Percentiles rank a stretch among this genome's conserved stretches.
Evolutionary conservation across 2,329 filamentous ascomycete genomes (phyloP).

Genomic region (Atkinsonella hypoxylon): DNA sequence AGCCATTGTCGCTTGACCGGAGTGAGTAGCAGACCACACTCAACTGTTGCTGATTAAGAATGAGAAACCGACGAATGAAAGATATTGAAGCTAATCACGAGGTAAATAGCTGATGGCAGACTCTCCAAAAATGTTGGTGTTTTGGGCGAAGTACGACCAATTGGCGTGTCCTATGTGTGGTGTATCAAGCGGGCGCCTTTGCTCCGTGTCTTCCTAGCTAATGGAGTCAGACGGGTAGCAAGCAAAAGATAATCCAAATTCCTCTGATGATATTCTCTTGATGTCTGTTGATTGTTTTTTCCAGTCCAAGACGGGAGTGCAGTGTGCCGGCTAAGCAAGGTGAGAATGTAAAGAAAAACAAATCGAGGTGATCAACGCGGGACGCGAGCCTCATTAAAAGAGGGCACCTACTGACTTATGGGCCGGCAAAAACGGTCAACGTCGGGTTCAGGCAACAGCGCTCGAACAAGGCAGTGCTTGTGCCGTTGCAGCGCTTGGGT

Average conservation of each 20-base stretch:
- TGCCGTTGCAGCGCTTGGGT: constrained; percentile 1
- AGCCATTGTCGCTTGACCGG: constrained; percentile 32
- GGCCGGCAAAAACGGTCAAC: background rate
- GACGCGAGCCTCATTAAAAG: constrained; percentile 1
- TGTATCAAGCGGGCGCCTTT: too few relatives aligned
- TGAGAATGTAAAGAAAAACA: background rate
- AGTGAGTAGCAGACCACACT: background rate
- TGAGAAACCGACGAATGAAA: too few relatives aligned
- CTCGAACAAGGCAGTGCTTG: background rate
- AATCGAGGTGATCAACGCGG: background rate
- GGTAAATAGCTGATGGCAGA: too few relatives aligned
- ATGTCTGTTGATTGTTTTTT: background rate
- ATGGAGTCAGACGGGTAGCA: background rate
- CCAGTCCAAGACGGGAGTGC: background rate
- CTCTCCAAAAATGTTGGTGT: background rate
- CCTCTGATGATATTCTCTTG: constrained; percentile 1
- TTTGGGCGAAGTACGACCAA: background rate
- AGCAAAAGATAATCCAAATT: background rate
- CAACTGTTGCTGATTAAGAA: too few relatives aligned
- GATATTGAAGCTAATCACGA: too few relatives aligned
- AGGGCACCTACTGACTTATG: background rate
- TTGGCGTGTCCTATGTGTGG: too few relatives aligned
- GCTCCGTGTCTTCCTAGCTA: background rate
- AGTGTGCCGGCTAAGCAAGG: background rate
- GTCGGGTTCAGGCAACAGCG: background rate